phyloP scores from a whole-genome alignment of 2,329 filamentous ascomycete species.

The Talaromyces verruculosus region DNA sequence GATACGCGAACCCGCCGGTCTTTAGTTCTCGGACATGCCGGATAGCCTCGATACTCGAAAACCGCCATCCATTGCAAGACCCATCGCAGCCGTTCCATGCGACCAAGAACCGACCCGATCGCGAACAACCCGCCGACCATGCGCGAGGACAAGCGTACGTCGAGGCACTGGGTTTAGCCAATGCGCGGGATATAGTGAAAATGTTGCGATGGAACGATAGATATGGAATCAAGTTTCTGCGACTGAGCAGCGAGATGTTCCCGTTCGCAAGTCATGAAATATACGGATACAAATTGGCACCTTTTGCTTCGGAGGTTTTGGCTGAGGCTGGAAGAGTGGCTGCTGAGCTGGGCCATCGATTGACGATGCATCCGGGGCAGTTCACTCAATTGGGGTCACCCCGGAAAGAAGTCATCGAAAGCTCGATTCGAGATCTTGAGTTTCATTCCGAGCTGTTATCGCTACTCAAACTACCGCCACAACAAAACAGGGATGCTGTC shows the following conservation, averaged over 20 bases:
- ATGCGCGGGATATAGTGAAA: slow-evolving; percentile 78
- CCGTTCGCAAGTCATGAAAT: slow-evolving; percentile 88
- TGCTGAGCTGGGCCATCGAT: slow-evolving; percentile 74
- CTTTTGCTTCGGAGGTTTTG: slow-evolving; percentile 77
- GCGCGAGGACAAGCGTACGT: slow-evolving; percentile 70
- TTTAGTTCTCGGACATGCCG: slow-evolving; percentile 91
- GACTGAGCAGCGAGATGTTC: slow-evolving; percentile 94
- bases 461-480: slow-evolving; percentile 72
- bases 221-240: slow-evolving; percentile 88
- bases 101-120: slow-evolving; percentile 84
- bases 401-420: slow-evolving; percentile 70
- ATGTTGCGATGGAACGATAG: slow-evolving; percentile 90
- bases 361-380: slow-evolving; percentile 89
- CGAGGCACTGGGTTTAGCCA: slow-evolving; percentile 73
- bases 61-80: slow-evolving; percentile 77
- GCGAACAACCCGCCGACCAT: slow-evolving; percentile 64
- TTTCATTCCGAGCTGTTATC: slow-evolving; percentile 86
- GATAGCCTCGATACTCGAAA: slow-evolving; percentile 84
- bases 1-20: slow-evolving; percentile 75
- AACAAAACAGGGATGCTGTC: slow-evolving; percentile 79
- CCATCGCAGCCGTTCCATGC: slow-evolving; percentile 74
- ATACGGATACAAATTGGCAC: slow-evolving; percentile 79
- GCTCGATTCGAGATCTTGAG: slow-evolving; percentile 75
- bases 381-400: slow-evolving; percentile 91
- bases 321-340: slow-evolving; percentile 75